Percentiles rank a stretch among this genome's conserved stretches.
These are phyloP conservation scores for Colletotrichum sojae DNA, from an alignment of 2,329 filamentous ascomycete genomes.

Conservation along the genomic window DNA sequence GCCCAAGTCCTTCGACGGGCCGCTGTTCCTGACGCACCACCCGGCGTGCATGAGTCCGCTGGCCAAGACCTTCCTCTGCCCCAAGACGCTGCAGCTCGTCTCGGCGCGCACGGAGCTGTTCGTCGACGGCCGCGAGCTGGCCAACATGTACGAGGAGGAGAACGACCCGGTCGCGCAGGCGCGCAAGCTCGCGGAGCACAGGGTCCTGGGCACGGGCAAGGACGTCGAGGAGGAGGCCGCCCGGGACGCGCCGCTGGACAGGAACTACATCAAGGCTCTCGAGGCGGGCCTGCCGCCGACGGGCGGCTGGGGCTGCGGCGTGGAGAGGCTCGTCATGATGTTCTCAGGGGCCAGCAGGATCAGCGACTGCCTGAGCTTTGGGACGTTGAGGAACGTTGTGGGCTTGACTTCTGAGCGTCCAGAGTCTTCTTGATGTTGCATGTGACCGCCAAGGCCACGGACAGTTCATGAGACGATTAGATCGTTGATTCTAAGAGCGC, in stretches of 20 bases:
- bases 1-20: slow-evolving; percentile 74
- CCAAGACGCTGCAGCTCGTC: slow-evolving; percentile 77
- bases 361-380: slow-evolving; percentile 89
- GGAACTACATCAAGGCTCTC: slow-evolving; percentile 86
- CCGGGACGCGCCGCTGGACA: slow-evolving; percentile 71
- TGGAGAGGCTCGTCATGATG: slow-evolving; percentile 93
- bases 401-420: slow-evolving; percentile 57
- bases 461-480: too few relatives aligned
- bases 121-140: slow-evolving; percentile 83
- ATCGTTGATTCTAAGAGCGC: too few relatives aligned
- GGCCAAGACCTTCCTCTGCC: slow-evolving; percentile 86
- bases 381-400: slow-evolving; percentile 80
- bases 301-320: slow-evolving; percentile 94
- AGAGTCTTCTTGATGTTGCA: slow-evolving; percentile 1
- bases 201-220: slow-evolving; percentile 52
- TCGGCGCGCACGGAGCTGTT: slow-evolving; percentile 90
- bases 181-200: slow-evolving; percentile 79
- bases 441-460: too few relatives aligned
- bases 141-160: slow-evolving; percentile 99
- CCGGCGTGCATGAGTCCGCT: slow-evolving; percentile 93
- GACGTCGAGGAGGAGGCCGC: slow-evolving; percentile 51
- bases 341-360: slow-evolving; percentile 86
- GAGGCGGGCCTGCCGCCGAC: slow-evolving; percentile 95
- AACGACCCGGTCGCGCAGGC: slow-evolving; percentile 92
- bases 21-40: slow-evolving; percentile 91